A percentile compares a stretch with the other conserved stretches of the same genome.
Conservation (phyloP, 2,329 filamentous ascomycete genomes). For the Clarireedia paspali region DNA sequence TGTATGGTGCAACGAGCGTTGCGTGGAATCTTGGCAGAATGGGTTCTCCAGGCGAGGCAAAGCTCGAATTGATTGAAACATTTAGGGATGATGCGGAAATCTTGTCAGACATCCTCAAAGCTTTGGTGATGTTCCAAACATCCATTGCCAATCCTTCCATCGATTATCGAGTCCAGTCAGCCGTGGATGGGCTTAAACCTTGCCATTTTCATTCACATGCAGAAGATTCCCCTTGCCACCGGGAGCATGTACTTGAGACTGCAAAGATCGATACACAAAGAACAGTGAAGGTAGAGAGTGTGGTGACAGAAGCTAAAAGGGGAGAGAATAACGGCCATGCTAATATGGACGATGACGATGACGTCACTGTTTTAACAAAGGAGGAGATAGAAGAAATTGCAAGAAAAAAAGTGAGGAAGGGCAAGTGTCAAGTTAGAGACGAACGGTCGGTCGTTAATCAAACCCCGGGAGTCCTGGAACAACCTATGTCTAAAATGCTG, state of each 20-base stretch:
- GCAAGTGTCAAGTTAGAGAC: not conserved
- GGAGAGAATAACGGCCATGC: not conserved
- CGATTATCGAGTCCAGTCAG: not conserved
- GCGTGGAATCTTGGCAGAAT: conserved; percentile 1
- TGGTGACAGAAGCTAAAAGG: not conserved
- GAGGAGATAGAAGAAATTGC: not conserved
- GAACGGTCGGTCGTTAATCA: not conserved
- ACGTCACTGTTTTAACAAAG: not conserved
- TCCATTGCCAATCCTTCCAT: not conserved
- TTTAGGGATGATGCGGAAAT: conserved; percentile 2
- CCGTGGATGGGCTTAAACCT: not conserved
- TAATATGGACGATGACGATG: not conserved
- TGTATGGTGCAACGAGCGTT: not conserved
- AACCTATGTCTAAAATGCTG: too few relatives aligned
- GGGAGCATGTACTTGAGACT: not conserved
- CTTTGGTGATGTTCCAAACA: not conserved
- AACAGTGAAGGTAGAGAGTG: too few relatives aligned
- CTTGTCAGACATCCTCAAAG: conserved; percentile 3
- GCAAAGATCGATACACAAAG: not conserved
- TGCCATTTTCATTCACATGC: conserved; percentile 6
- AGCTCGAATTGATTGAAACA: not conserved
- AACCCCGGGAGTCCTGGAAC: not conserved
- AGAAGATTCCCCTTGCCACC: not conserved
- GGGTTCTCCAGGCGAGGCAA: not conserved
- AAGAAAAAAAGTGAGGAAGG: not conserved